These are phyloP conservation scores for Trichoderma sp. DNA, from an alignment of 2,329 filamentous ascomycete genomes.

Conservation along the genomic window DNA sequence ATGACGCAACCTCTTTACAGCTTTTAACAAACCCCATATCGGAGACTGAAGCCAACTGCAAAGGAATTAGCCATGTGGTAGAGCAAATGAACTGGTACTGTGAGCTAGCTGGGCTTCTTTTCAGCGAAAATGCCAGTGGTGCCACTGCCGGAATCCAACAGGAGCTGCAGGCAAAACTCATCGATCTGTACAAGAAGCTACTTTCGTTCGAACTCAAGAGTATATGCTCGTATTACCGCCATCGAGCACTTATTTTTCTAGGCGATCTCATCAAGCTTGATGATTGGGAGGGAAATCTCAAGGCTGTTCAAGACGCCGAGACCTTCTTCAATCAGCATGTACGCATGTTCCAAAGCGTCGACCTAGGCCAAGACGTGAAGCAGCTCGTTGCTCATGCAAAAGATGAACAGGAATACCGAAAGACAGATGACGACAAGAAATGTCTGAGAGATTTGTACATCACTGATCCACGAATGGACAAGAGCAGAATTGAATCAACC, in stretches of 20 bases:
- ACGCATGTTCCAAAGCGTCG: constrained; percentile 14
- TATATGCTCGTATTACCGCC: constrained; percentile 36
- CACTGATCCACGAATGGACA: constrained; percentile 34
- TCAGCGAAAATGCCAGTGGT: not conserved
- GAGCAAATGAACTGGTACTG: not conserved
- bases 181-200: constrained; percentile 39
- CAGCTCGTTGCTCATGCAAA: constrained; percentile 13
- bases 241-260: constrained; percentile 29
- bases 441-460: constrained; percentile 22
- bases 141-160: not conserved
- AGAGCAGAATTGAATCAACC: constrained; percentile 33
- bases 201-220: constrained; percentile 42
- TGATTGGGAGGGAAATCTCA: constrained; percentile 34
- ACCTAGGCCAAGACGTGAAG: constrained; percentile 15
- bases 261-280: constrained; percentile 33
- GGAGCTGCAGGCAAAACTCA: constrained; percentile 20
- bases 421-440: constrained; percentile 22
- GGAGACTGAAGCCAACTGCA: constrained; percentile 12
- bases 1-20: not conserved
- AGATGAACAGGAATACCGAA: not conserved
- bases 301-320: constrained; percentile 31
- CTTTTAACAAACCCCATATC: not conserved
- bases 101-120: constrained; percentile 16
- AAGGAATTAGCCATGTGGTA: not conserved
- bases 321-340: constrained; percentile 18